Conservation (phyloP, 345 rosid species). For the Gossypium longicalyx region DNA sequence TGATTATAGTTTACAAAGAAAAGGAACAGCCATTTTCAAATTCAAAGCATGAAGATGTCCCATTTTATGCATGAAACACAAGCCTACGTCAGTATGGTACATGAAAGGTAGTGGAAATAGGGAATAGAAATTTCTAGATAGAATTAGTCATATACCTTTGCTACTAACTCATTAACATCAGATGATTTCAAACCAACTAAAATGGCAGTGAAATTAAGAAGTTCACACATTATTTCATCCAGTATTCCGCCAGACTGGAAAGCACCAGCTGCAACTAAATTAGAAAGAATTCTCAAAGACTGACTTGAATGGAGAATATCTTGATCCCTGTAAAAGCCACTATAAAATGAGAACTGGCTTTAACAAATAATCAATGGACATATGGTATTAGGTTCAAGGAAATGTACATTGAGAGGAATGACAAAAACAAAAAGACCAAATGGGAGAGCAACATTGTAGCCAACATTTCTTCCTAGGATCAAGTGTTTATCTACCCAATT, state of each 20-base stretch:
- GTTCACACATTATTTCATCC: conserved; percentile 61
- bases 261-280: conserved; percentile 74
- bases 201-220: conserved; percentile 57
- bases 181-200: conserved; percentile 55
- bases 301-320: conserved; percentile 59
- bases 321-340: conserved; percentile 53
- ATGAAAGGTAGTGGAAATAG: not conserved
- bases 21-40: not conserved
- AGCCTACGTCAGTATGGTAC: not conserved
- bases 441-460: not conserved
- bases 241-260: conserved; percentile 44
- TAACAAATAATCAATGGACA: not conserved
- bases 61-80: not conserved
- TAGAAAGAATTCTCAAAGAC: conserved; percentile 79
- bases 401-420: not conserved
- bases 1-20: not conserved
- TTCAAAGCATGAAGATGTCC: not conserved
- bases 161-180: conserved; percentile 50
- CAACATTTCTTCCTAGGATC: not conserved
- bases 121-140: not conserved
- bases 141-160: conserved; percentile 50
- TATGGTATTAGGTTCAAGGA: not conserved
- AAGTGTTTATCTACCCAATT: not conserved
- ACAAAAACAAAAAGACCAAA: not conserved
- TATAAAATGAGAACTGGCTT: not conserved